Base-by-base conservation (phyloP, 768 basidiomycete genomes). In the Leccinellum luteum region DNA sequence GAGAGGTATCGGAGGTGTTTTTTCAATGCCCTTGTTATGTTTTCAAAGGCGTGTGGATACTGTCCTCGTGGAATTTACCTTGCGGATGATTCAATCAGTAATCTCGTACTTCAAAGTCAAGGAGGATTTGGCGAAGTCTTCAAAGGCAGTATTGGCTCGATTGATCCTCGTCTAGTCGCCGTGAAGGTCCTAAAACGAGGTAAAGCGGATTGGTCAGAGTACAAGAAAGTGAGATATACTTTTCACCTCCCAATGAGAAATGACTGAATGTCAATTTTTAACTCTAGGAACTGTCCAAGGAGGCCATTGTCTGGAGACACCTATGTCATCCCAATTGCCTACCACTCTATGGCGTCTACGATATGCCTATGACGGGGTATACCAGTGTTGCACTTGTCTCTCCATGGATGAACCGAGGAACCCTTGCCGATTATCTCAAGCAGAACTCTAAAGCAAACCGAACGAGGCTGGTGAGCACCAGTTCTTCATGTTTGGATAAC, bases 321-420 rank as follows among this genome's bases (percentile, higher is more conserved):
- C 49, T 77, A 7, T 61, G 53, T 0, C 76, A 78, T 52, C 61
- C 66, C 0, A 75, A 76, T 35, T 69, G 77, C 28, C 60, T 77
- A 23, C 75, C 74, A 3, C 57, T 77, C 25, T 69, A 71, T 60
- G 75, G 76, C 1, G 51, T 73, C 15, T 76, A 64, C 43, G 25
- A 6, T 21, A 57, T 63, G 13, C 49, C 63, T 27, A 38, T 6
- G 6, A 51, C 17, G 58, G 68, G 51, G 30, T 70, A 59, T 66
- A 23, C 54, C 32, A 44, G 32, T 9, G 5, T n/a, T 34, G 58
- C 60, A 15, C 64, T 79, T 15, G 69, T 78, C 43, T 77, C 77
- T 4, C 77, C 69, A 25, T 78, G 75, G 75, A 76, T 77, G 76
- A 54, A 64, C 7, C 64, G 70, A 5, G 73, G 73, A 13, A 68